Evolutionary conservation across 192 early-diverging fungal genomes (phyloP).

Genomic region (Pilaira anomala): DNA sequence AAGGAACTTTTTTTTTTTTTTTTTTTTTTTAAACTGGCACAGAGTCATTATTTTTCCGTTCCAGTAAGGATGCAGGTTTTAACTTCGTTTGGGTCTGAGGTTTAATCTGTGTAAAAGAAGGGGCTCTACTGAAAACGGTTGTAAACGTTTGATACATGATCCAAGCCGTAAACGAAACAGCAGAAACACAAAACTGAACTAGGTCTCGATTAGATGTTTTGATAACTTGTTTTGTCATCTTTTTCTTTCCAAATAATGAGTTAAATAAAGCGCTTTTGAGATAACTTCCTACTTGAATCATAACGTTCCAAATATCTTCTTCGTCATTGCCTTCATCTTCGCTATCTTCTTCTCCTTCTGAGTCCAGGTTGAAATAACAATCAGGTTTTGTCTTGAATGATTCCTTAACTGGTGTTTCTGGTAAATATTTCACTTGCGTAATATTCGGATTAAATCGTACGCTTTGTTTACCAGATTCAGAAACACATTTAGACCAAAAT

Average conservation of each 20-base stretch:
- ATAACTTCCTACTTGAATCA: not conserved
- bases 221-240: too few relatives aligned
- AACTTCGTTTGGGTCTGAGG: not conserved
- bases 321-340: not conserved
- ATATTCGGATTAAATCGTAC: constrained; percentile 29
- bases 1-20: too few relatives aligned
- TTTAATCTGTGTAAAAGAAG: not conserved
- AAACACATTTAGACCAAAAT: constrained; percentile 18
- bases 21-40: too few relatives aligned
- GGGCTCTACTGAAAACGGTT: not conserved
- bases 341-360: not conserved
- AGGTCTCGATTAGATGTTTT: too few relatives aligned
- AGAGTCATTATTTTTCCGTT: too few relatives aligned
- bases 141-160: constrained; percentile 1
- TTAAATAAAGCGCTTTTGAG: not conserved
- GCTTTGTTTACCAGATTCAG: constrained; percentile 16
- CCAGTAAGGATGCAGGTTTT: not conserved
- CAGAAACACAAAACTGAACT: not conserved
- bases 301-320: not conserved
- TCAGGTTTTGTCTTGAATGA: not conserved
- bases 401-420: constrained; percentile 23
- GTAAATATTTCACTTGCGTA: constrained; percentile 21
- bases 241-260: not conserved
- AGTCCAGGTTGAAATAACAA: not conserved
- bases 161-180: constrained; percentile 1